Conservation (phyloP, 495 filamentous ascomycete genomes). For the Aspergillus bertholletiae region DNA sequence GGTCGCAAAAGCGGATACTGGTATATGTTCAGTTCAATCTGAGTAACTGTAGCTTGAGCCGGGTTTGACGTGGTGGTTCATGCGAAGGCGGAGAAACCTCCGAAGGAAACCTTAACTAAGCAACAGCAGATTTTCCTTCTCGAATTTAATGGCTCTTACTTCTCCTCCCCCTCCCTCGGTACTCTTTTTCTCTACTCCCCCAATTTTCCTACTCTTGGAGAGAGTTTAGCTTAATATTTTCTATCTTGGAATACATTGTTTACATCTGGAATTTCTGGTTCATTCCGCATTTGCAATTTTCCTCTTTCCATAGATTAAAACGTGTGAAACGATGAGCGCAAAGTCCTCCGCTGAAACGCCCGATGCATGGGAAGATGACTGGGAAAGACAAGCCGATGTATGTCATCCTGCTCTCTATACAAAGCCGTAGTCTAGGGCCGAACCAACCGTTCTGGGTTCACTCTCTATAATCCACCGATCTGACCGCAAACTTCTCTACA, state of each 20-base stretch:
- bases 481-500: conserved; percentile 16
- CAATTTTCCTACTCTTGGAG: background rate
- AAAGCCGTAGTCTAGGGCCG: background rate
- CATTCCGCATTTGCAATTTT: background rate
- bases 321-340: conserved; percentile 44
- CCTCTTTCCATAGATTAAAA: background rate
- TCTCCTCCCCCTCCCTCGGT: conserved; percentile 10
- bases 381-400: conserved; percentile 77
- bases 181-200: conserved; percentile 1
- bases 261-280: background rate
- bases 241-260: background rate
- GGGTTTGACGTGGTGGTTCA: background rate
- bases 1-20: too few relatives aligned
- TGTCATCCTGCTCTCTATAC: conserved; percentile 7
- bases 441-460: background rate
- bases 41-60: too few relatives aligned
- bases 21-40: too few relatives aligned
- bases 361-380: conserved; percentile 91
- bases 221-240: conserved; percentile 3
- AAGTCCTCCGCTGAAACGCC: conserved; percentile 49
- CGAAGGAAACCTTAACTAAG: conserved; percentile 12
- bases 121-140: conserved; percentile 9
- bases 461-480: background rate
- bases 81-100: background rate
- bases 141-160: background rate